Evolutionary conservation across 225 moss, liverwort and hornwort species (phyloP).

Genomic region (Lunularia cruciata): DNA sequence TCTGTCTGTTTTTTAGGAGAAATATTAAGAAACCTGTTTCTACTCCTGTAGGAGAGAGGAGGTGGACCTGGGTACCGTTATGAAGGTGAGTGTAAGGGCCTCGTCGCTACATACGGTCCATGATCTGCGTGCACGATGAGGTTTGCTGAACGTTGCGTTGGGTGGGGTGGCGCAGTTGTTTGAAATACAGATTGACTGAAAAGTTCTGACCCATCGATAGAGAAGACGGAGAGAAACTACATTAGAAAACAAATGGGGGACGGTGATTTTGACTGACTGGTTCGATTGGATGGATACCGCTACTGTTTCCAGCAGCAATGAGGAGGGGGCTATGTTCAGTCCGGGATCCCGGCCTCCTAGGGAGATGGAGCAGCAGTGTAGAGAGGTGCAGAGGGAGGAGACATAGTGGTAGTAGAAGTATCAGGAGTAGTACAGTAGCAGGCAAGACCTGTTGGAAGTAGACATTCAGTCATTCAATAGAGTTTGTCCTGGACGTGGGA

Average conservation of each 20-base stretch:
- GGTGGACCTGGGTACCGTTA: slow-evolving; percentile 1
- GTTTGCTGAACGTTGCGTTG: background rate
- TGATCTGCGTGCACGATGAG: background rate
- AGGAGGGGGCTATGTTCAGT: too few species aligned
- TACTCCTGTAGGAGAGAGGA: background rate
- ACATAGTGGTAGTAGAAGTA: background rate
- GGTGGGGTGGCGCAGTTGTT: background rate
- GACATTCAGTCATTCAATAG: background rate
- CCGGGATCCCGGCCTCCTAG: too few species aligned
- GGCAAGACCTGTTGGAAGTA: background rate
- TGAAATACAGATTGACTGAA: background rate
- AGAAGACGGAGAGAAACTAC: background rate
- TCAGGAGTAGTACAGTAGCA: background rate
- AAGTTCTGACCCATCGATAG: background rate
- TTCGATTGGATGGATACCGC: too few species aligned
- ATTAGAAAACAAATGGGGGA: too few species aligned
- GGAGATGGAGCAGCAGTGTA: too few species aligned
- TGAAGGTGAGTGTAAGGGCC: too few species aligned
- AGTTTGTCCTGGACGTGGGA: slow-evolving; percentile 7
- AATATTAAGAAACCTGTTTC: background rate
- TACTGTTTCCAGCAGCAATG: too few species aligned
- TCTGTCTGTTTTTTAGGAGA: background rate
- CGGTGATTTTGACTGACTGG: too few species aligned
- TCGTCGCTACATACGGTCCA: too few species aligned
- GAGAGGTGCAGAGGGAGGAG: background rate